phyloP scores from a whole-genome alignment of 2,329 filamentous ascomycete genomes.

The Colletotrichum simmondsii region DNA sequence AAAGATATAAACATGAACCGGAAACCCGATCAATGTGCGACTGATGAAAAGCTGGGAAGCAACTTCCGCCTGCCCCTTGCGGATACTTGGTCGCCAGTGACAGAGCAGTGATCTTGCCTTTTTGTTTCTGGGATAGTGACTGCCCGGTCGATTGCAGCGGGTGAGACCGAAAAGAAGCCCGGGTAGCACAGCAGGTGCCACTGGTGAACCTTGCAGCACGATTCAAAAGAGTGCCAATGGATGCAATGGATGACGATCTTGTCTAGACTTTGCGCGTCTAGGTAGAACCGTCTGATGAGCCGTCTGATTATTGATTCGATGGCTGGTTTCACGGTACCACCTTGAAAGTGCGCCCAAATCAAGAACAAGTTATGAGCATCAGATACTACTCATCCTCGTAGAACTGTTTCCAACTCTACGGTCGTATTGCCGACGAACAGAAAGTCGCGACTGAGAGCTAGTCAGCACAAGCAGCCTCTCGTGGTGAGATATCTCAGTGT shows the following conservation, averaged over 20 bases:
- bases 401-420: background rate
- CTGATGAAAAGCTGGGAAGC: background rate
- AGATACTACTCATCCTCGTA: background rate
- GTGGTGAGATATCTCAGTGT: background rate
- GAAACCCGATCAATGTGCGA: background rate
- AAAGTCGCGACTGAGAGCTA: background rate
- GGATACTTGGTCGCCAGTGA: background rate
- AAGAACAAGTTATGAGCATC: background rate
- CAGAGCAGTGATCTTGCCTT: conserved; percentile 50
- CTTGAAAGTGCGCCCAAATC: background rate
- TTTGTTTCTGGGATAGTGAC: conserved; percentile 41
- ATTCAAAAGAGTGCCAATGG: conserved; percentile 1
- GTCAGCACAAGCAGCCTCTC: background rate
- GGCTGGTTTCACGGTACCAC: background rate
- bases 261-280: background rate
- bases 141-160: conserved; percentile 4
- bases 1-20: conserved; percentile 3
- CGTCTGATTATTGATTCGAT: conserved; percentile 5
- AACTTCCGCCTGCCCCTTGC: conserved; percentile 5
- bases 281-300: background rate
- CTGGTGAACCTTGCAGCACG: conserved; percentile 4
- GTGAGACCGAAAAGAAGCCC: background rate
- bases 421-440: background rate
- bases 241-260: background rate
- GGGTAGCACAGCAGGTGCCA: background rate